These are phyloP conservation scores for Lantana camara DNA, from an alignment of 257 asterid genomes.

Conservation along the genomic window DNA sequence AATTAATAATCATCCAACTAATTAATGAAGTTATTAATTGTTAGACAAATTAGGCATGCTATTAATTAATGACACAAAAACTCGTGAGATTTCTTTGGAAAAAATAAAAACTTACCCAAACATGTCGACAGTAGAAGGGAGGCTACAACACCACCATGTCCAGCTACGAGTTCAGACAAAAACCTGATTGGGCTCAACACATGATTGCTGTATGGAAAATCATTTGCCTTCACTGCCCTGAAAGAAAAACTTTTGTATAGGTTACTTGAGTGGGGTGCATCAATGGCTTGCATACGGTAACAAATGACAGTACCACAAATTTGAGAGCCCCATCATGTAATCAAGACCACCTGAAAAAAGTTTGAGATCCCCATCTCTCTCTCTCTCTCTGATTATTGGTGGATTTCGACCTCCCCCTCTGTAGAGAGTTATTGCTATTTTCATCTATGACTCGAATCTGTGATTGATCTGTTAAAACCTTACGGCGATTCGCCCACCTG, in stretches of 20 bases:
- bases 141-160: neutral
- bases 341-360: constrained; percentile 52
- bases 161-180: constrained; percentile 40
- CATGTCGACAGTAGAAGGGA: neutral
- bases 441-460: no score
- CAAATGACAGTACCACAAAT: constrained; percentile 50
- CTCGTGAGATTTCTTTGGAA: neutral
- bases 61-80: no score
- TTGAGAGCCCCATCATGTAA: constrained; percentile 50
- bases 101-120: constrained; percentile 7
- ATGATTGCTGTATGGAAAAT: constrained; percentile 48
- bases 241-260: constrained; percentile 39
- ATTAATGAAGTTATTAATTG: neutral
- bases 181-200: constrained; percentile 38
- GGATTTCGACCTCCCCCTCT: no score
- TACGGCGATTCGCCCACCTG: no score
- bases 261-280: constrained; percentile 67
- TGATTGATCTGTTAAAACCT: no score
- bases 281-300: constrained; percentile 54
- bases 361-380: constrained; percentile 5
- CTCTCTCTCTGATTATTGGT: no score
- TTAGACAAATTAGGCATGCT: neutral
- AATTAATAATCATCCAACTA: no score
- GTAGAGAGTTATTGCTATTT: no score
- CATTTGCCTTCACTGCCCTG: constrained; percentile 39